These are phyloP conservation scores for Corchorus olitorius DNA, from an alignment of 345 rosid genomes.

Conservation along the genomic window DNA sequence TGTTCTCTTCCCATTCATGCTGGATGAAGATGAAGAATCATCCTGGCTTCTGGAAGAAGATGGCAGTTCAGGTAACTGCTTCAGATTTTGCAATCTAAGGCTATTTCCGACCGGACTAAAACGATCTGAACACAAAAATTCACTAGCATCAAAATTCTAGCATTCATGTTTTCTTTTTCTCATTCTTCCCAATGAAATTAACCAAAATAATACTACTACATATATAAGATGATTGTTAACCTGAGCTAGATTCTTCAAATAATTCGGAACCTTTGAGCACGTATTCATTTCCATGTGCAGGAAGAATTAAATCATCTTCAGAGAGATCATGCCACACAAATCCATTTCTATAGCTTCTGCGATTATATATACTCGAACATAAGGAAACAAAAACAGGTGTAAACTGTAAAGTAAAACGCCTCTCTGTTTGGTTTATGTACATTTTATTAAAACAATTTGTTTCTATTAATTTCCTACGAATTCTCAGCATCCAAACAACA, in stretches of 20 bases:
- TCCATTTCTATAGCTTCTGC: conserved; percentile 96
- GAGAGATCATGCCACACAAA: conserved; percentile 96
- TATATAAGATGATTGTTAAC: conserved; percentile 28
- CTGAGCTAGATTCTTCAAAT: conserved; percentile 69
- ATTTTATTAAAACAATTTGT: not conserved
- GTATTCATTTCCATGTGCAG: conserved; percentile 87
- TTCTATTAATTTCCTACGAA: conserved; percentile 4
- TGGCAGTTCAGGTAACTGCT: conserved; percentile 68
- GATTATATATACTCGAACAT: conserved; percentile 3
- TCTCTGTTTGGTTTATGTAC: not conserved
- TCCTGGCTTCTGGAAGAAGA: conserved; percentile 77
- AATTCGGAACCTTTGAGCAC: conserved; percentile 96
- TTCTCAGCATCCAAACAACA: conserved; percentile 22
- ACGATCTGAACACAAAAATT: conserved; percentile 39
- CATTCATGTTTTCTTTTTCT: not conserved
- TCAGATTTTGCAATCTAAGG: conserved; percentile 39
- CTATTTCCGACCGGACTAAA: conserved; percentile 45
- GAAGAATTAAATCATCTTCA: conserved; percentile 83
- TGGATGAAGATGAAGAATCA: conserved; percentile 80
- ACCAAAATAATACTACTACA: not conserved
- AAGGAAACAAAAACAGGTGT: not conserved
- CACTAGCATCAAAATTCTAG: not conserved
- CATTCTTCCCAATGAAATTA: not conserved
- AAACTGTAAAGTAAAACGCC: not conserved
- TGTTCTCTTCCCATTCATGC: conserved; percentile 64